Base-by-base conservation (phyloP, 345 rosid genomes). In the Pistacia vera region DNA sequence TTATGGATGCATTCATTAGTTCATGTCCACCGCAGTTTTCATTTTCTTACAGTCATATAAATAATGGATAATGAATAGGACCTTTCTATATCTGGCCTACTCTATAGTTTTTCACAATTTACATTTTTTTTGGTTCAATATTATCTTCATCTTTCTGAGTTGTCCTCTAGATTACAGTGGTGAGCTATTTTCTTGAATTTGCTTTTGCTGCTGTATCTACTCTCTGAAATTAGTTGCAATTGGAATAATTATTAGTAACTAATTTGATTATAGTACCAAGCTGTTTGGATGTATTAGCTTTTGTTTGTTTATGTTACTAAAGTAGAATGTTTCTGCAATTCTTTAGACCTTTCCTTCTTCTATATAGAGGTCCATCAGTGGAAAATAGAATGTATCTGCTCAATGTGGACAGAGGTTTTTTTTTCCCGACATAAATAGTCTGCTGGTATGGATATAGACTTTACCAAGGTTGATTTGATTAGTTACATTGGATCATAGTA, bases 1-100 rank as follows among this genome's bases (percentile, higher is more conserved):
- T 67, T 78, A 85, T 66, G 92, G 92, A 80, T 81, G 76, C 88
- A 96, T 79, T 89, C 76, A 79, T 92, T 28, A 85, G 92, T 84
- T 83, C 88, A 44, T 93, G 63, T 81, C 93, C n/a, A 89, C 81
- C 81, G 85, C 58, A 85, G 99, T 78, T 22, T 78, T 70, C n/a
- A 41, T 59, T 71, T 67, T 51, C 44, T 56, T 73, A 66, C 58
- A 44, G 41, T 9, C 66, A 36, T 4, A 1, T 9, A 4, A 1
- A 54, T 14, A 54, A 3, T 12, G 28, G 41, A 63, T 73, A 35
- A 18, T 73, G 52, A 51, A 73, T 65, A 20, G 36, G 52, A 63
- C 76, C 12, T 33, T 66, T 12, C 35, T 17, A 14, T 49, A 5
- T 49, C 20, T 74, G 49, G 63, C 28, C 33, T 54, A n/a, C 63